phyloP scores from a whole-genome alignment of 208 protist species.

The Crithidia acanthocephali region DNA sequence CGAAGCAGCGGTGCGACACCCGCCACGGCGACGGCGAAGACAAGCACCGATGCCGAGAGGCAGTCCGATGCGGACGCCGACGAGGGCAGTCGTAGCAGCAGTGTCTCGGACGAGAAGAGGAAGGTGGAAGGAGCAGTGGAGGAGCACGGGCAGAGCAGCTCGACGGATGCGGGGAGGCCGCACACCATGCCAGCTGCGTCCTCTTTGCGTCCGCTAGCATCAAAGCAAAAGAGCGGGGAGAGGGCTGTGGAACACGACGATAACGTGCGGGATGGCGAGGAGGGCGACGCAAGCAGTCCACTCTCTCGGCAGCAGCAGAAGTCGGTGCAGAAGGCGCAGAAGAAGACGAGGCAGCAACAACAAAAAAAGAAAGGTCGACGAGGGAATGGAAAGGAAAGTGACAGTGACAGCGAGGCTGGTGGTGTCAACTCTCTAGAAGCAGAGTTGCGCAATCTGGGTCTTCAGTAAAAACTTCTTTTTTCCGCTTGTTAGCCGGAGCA shows the following conservation, averaged over 20 bases:
- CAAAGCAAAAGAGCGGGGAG: background rate
- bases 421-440: conserved; percentile 12
- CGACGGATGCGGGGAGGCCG: background rate
- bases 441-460: conserved; percentile 27
- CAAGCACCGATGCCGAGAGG: background rate
- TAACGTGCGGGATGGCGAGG: background rate
- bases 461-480: conserved; percentile 1
- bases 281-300: background rate
- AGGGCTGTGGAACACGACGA: background rate
- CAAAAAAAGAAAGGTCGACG: background rate
- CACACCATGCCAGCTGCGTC: background rate
- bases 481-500: too few relatives aligned
- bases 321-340: too few relatives aligned
- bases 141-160: background rate
- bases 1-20: background rate
- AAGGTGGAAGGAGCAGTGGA: background rate
- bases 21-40: background rate
- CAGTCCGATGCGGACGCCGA: background rate
- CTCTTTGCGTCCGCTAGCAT: background rate
- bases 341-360: conserved; percentile 6
- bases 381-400: conserved; percentile 1
- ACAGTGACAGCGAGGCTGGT: conserved; percentile 21
- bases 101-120: too few relatives aligned
- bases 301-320: too few relatives aligned
- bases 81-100: too few relatives aligned